These are phyloP conservation scores for Populus euphratica DNA, from an alignment of 345 rosid genomes.

Conservation along the genomic window DNA sequence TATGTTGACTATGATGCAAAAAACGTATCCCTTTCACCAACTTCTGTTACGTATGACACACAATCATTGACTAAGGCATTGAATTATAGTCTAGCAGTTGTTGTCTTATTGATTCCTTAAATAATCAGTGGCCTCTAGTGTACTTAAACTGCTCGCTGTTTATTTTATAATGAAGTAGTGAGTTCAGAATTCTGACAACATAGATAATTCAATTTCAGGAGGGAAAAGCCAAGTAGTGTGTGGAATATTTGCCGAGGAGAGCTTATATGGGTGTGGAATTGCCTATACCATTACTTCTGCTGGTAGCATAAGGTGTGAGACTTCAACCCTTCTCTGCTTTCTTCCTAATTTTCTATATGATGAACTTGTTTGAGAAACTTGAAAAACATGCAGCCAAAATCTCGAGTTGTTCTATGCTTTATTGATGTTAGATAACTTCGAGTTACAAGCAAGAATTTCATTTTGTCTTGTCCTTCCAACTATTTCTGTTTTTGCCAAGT, in stretches of 20 bases:
- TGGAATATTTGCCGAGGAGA: constrained; percentile 34
- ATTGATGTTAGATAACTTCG: background rate
- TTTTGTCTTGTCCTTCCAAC: background rate
- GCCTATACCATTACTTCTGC: constrained; percentile 49
- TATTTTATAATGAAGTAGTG: background rate
- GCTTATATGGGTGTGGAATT: constrained; percentile 38
- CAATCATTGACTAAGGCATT: background rate
- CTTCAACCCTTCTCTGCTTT: background rate
- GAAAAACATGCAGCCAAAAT: background rate
- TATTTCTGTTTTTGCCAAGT: background rate
- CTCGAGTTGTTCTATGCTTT: background rate
- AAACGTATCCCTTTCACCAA: background rate
- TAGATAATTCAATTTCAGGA: constrained; percentile 23
- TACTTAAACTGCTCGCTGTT: background rate
- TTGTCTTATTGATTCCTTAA: background rate
- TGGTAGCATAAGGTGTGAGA: constrained; percentile 36
- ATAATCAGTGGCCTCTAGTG: background rate
- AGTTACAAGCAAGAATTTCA: background rate
- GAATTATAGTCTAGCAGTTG: background rate
- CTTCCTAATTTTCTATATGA: background rate
- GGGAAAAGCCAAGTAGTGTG: constrained; percentile 31
- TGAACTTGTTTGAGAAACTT: background rate
- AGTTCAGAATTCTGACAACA: constrained; percentile 1
- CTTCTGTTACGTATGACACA: background rate
- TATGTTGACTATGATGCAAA: background rate